phyloP scores from a whole-genome alignment of 257 asterid species.

The Fraxinus excelsior region DNA sequence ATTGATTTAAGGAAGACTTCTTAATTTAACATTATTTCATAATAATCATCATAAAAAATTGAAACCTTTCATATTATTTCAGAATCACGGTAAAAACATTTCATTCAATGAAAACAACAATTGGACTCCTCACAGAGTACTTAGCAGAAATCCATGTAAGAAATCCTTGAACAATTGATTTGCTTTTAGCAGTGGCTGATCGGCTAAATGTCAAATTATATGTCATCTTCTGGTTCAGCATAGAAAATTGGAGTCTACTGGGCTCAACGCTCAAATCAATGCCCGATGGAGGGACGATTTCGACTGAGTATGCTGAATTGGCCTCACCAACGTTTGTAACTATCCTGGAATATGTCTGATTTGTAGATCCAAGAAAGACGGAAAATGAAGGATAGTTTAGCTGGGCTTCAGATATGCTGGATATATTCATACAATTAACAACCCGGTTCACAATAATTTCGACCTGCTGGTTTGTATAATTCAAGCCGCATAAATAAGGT shows the following conservation, averaged over 20 bases:
- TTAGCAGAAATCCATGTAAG: constrained; percentile 41
- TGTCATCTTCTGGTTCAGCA: constrained; percentile 29
- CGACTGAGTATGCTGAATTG: constrained; percentile 12
- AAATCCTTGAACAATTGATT: constrained; percentile 25
- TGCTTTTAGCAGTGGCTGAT: background rate
- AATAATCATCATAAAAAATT: no score
- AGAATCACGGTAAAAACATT: background rate
- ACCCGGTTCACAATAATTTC: constrained; percentile 19
- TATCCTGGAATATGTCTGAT: constrained; percentile 32
- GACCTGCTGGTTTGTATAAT: constrained; percentile 30
- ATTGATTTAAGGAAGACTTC: no score
- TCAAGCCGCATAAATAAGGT: no score
- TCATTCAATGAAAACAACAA: constrained; percentile 19
- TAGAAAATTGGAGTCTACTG: constrained; percentile 23
- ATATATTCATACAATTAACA: constrained; percentile 22
- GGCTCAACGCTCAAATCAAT: constrained; percentile 37
- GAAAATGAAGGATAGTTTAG: constrained; percentile 46
- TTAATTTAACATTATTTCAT: no score
- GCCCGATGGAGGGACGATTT: background rate
- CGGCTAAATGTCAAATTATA: constrained; percentile 31
- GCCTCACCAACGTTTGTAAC: constrained; percentile 42
- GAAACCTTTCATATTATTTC: no score
- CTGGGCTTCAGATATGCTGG: constrained; percentile 32
- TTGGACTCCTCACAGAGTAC: constrained; percentile 27
- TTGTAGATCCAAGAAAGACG: constrained; percentile 1